Percentiles rank a stretch among this genome's conserved stretches.
phyloP scores from a whole-genome alignment of 2,329 filamentous ascomycete species.

The Xylariaceae sp. region DNA sequence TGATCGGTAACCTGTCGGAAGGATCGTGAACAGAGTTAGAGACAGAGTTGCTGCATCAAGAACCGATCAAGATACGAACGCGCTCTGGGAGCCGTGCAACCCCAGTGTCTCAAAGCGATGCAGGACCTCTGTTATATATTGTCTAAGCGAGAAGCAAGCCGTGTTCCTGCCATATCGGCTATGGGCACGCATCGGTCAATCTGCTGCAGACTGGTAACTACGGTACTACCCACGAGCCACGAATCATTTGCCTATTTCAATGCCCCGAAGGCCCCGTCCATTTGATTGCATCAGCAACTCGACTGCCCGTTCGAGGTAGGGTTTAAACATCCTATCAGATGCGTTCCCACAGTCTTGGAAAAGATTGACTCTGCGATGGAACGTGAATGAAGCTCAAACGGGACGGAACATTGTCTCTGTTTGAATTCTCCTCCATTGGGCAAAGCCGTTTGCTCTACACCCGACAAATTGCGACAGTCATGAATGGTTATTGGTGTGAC shows the following conservation, averaged over 20 bases:
- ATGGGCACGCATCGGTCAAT: neutral
- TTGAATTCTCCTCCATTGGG: too few species aligned
- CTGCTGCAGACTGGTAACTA: neutral
- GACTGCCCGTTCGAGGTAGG: neutral
- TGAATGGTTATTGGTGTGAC: too few species aligned
- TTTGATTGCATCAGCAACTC: neutral
- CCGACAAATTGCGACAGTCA: too few species aligned
- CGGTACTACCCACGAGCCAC: neutral
- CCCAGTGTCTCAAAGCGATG: neutral
- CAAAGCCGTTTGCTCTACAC: too few species aligned
- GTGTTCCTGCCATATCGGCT: conserved; percentile 6
- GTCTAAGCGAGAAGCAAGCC: conserved; percentile 6
- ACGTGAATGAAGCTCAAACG: neutral
- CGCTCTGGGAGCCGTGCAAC: neutral
- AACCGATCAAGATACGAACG: neutral
- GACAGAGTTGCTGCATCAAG: too few species aligned
- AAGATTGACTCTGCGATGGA: neutral
- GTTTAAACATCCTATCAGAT: neutral
- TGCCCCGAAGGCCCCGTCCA: conserved; percentile 1
- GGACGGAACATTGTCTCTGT: too few species aligned
- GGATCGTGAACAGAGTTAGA: too few species aligned
- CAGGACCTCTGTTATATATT: too few species aligned
- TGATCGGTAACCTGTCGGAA: too few species aligned
- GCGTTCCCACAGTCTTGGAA: conserved; percentile 1
- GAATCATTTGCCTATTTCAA: neutral